These are phyloP conservation scores for Saccharomyces pastorianus DNA, from an alignment of 1,139 yeast genomes.

Conservation along the genomic window DNA sequence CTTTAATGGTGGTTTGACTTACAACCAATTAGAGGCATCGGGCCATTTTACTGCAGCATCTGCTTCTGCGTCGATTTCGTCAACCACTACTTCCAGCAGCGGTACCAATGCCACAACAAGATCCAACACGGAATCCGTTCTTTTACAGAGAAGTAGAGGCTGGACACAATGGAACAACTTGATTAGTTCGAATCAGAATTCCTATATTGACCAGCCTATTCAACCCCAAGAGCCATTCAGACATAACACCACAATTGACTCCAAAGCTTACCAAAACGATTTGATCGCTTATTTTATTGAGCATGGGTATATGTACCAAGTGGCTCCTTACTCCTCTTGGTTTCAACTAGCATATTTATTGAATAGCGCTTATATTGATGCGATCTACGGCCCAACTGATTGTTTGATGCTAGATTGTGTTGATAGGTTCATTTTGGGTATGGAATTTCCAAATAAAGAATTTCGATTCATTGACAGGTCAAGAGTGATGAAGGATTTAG, in stretches of 20 bases:
- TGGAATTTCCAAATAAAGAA: constrained; percentile 54
- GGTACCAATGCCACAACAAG: constrained; percentile 11
- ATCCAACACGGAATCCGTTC: constrained; percentile 18
- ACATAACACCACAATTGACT: constrained; percentile 25
- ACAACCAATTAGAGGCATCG: constrained; percentile 26
- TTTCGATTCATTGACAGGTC: constrained; percentile 60
- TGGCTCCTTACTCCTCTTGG: constrained; percentile 79
- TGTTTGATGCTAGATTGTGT: constrained; percentile 51
- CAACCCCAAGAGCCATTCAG: constrained; percentile 32
- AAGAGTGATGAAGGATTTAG: constrained; percentile 53
- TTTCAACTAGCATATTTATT: constrained; percentile 71
- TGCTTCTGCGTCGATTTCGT: constrained; percentile 6
- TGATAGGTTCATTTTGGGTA: constrained; percentile 63
- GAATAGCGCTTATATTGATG: constrained; percentile 50
- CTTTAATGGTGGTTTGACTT: constrained; percentile 45
- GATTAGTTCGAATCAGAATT: constrained; percentile 16
- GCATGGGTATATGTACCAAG: constrained; percentile 53
- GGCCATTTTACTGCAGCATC: constrained; percentile 22
- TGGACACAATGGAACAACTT: constrained; percentile 33
- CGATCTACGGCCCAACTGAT: constrained; percentile 81
- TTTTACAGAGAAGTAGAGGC: constrained; percentile 29
- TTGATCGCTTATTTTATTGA: constrained; percentile 52
- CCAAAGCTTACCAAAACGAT: constrained; percentile 45
- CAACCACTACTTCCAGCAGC: constrained; percentile 2
- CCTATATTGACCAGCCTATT: constrained; percentile 35